A percentile compares a stretch with the other conserved stretches of the same genome.
Evolutionary conservation across 2,329 filamentous ascomycete genomes (phyloP).

Genomic region (Atkinsonella texensis): DNA sequence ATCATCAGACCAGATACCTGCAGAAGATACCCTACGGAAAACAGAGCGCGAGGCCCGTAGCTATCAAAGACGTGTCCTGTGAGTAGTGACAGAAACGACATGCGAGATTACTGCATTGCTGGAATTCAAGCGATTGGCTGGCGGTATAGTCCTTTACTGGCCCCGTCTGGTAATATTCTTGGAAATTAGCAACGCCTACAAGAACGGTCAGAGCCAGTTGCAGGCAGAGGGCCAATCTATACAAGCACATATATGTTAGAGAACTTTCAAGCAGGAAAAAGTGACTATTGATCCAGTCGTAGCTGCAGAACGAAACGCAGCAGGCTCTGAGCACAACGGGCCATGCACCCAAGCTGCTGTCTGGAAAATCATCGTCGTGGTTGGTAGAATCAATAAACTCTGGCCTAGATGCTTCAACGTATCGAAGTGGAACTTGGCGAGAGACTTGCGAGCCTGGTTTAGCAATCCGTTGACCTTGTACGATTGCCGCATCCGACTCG

Average conservation of each 20-base stretch:
- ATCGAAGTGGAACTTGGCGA: conserved; percentile 2
- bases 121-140: conserved; percentile 52
- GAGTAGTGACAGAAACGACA: background rate
- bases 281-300: conserved; percentile 17
- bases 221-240: background rate
- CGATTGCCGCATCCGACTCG: conserved; percentile 6
- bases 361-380: conserved; percentile 8
- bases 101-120: conserved; percentile 32
- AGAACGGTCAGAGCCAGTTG: background rate
- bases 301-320: conserved; percentile 24
- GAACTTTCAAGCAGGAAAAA: background rate
- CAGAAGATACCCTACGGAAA: conserved; percentile 38
- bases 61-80: conserved; percentile 39
- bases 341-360: conserved; percentile 21
- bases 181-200: conserved; percentile 38
- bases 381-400: background rate
- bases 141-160: conserved; percentile 35
- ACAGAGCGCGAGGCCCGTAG: conserved; percentile 45
- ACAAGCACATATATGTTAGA: background rate
- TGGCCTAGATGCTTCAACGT: background rate
- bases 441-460: conserved; percentile 3
- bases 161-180: conserved; percentile 43
- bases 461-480: conserved; percentile 5
- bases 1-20: conserved; percentile 42
- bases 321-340: conserved; percentile 22